Evolutionary conservation across 1,284 basidiomycete species (phyloP).

Genomic region (Gymnopus androsaceus): DNA sequence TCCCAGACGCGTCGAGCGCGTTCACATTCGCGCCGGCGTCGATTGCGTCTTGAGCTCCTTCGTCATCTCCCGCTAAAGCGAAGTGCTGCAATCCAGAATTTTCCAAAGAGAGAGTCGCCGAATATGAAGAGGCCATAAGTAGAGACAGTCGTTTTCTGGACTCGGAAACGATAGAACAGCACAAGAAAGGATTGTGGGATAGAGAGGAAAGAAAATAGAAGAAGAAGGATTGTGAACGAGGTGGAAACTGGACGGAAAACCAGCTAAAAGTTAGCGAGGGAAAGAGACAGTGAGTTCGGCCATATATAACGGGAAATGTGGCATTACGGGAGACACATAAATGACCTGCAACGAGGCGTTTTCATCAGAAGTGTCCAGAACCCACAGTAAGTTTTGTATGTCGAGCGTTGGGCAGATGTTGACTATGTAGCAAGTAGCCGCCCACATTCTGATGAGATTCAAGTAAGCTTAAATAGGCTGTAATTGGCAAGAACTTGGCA

Average conservation of each 20-base stretch:
- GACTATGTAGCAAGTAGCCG: too few relatives aligned
- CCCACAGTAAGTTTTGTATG: too few relatives aligned
- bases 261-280: too few relatives aligned
- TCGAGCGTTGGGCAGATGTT: too few relatives aligned
- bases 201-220: neutral
- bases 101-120: conserved; percentile 38
- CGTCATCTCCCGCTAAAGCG: conserved; percentile 56
- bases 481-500: too few relatives aligned
- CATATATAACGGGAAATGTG: neutral
- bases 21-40: conserved; percentile 67
- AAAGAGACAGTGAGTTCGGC: too few relatives aligned
- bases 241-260: too few relatives aligned
- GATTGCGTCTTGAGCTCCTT: conserved; percentile 54
- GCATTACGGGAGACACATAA: neutral
- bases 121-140: conserved; percentile 13
- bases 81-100: conserved; percentile 56
- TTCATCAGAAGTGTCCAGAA: too few relatives aligned
- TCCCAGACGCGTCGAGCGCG: conserved; percentile 55
- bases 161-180: too few relatives aligned
- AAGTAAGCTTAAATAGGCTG: too few relatives aligned
- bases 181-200: neutral
- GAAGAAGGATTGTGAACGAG: neutral
- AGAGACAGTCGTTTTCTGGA: conserved; percentile 5
- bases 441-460: too few relatives aligned
- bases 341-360: too few relatives aligned